Percentiles rank a stretch among this genome's conserved stretches.
phyloP scores from a whole-genome alignment of 2,329 filamentous ascomycete species.

The Sporothrix protearum region DNA sequence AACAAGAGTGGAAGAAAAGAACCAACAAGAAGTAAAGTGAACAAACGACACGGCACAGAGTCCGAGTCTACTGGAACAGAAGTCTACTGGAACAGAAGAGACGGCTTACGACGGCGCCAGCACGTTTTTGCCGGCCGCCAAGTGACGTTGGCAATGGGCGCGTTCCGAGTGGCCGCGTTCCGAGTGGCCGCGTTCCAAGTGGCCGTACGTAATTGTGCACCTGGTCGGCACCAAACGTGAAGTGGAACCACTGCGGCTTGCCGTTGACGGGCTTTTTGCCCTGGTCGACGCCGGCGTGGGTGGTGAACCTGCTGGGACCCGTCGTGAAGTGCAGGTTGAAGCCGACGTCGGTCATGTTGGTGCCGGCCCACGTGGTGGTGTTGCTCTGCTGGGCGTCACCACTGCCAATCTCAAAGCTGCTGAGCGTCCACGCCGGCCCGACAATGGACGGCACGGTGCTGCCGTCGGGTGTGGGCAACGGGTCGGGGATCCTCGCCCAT shows the following conservation, averaged over 20 bases:
- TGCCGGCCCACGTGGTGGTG: not conserved
- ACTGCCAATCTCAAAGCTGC: conserved; percentile 25
- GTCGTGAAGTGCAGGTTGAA: conserved; percentile 29
- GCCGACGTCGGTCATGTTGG: conserved; percentile 18
- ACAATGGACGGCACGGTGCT: conserved; percentile 31
- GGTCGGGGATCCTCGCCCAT: conserved; percentile 27
- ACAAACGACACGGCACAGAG: not conserved
- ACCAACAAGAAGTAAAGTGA: not conserved
- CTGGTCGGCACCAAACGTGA: conserved; percentile 26
- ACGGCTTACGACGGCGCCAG: conserved; percentile 3
- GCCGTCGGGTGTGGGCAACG: conserved; percentile 27
- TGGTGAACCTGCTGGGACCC: conserved; percentile 27
- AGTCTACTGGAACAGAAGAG: no score
- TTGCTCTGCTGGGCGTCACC: not conserved
- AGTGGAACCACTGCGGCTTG: conserved; percentile 27
- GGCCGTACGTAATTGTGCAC: conserved; percentile 25
- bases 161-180: conserved; percentile 25
- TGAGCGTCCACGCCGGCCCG: conserved; percentile 28
- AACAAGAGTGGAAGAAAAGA: not conserved
- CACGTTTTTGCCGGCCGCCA: conserved; percentile 21
- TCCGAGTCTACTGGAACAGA: not conserved
- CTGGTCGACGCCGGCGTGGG: conserved; percentile 28
- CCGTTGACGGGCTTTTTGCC: not conserved
- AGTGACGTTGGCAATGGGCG: conserved; percentile 22
- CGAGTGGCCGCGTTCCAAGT: conserved; percentile 23